These are phyloP conservation scores for Fusarium mundagurra DNA, from an alignment of 2,329 filamentous ascomycete genomes.

Conservation along the genomic window DNA sequence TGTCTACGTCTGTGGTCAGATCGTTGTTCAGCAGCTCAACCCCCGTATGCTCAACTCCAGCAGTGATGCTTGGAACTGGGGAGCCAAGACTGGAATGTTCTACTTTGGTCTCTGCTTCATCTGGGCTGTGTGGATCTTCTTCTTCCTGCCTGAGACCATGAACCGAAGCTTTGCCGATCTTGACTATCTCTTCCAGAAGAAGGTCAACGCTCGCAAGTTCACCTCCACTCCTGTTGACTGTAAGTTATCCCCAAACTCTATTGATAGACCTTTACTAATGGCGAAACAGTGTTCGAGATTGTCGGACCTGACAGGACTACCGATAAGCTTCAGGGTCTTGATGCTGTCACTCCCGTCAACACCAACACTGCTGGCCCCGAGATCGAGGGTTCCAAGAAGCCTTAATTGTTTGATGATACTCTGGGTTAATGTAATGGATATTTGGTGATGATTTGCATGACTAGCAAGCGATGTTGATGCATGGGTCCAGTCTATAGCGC, in stretches of 20 bases:
- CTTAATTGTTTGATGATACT: not conserved
- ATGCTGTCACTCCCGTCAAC: conserved; percentile 15
- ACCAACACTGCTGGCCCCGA: conserved; percentile 9
- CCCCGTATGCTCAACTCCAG: conserved; percentile 58
- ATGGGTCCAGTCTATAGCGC: not conserved
- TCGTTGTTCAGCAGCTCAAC: conserved; percentile 52
- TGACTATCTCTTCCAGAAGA: conserved; percentile 62
- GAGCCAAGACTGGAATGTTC: conserved; percentile 58
- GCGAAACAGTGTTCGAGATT: conserved; percentile 19
- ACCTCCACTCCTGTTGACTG: conserved; percentile 40
- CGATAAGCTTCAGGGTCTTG: conserved; percentile 19
- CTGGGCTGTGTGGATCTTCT: conserved; percentile 60
- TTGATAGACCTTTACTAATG: not conserved
- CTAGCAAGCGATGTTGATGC: not conserved
- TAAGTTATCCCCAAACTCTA: conserved; percentile 18
- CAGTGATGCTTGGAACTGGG: conserved; percentile 56
- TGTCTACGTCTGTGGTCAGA: conserved; percentile 53
- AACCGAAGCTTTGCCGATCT: conserved; percentile 65
- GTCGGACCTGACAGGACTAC: not conserved
- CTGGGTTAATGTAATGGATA: not conserved
- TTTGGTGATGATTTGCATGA: not conserved
- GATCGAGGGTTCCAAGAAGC: conserved; percentile 1
- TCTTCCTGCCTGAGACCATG: conserved; percentile 63
- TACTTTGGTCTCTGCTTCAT: conserved; percentile 56
- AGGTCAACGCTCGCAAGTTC: conserved; percentile 54